Percentiles rank a stretch among this genome's conserved stretches.
These are phyloP conservation scores for Microdochium nivale DNA, from an alignment of 2,329 filamentous ascomycete species.

Conservation along the genomic window DNA sequence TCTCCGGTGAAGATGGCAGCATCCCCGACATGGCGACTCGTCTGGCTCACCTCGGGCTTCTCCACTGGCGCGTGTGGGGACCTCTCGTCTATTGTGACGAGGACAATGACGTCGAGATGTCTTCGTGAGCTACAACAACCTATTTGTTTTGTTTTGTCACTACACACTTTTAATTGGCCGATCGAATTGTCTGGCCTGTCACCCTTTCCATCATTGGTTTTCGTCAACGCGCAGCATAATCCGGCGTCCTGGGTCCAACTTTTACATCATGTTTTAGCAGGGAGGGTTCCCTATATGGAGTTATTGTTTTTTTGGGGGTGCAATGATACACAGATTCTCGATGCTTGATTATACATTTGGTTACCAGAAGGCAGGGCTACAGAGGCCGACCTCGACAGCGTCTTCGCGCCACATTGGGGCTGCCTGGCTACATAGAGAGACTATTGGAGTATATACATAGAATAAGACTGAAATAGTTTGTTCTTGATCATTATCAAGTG, in stretches of 20 bases:
- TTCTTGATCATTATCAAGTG: background rate
- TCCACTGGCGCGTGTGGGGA: slow-evolving; percentile 89
- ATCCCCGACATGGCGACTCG: slow-evolving; percentile 65
- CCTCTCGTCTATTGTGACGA: slow-evolving; percentile 58
- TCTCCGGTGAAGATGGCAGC: slow-evolving; percentile 41
- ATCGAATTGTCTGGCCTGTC: background rate
- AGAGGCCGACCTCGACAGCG: background rate
- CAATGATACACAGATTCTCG: background rate
- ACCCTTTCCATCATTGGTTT: background rate
- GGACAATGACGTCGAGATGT: slow-evolving; percentile 12
- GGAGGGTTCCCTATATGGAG: background rate
- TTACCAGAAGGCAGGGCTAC: background rate
- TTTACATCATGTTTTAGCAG: background rate
- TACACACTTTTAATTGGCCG: background rate
- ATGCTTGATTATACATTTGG: background rate
- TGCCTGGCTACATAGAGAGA: background rate
- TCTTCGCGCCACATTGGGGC: background rate
- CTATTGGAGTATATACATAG: background rate
- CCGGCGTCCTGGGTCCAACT: background rate
- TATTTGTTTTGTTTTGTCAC: background rate
- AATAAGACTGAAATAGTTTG: background rate
- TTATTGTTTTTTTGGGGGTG: background rate
- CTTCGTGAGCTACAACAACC: background rate
- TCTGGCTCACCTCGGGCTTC: slow-evolving; percentile 71
- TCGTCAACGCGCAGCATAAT: background rate